Evolutionary conservation across 2,329 filamentous ascomycete genomes (phyloP).

Genomic region (Ambrosiella beaveri): DNA sequence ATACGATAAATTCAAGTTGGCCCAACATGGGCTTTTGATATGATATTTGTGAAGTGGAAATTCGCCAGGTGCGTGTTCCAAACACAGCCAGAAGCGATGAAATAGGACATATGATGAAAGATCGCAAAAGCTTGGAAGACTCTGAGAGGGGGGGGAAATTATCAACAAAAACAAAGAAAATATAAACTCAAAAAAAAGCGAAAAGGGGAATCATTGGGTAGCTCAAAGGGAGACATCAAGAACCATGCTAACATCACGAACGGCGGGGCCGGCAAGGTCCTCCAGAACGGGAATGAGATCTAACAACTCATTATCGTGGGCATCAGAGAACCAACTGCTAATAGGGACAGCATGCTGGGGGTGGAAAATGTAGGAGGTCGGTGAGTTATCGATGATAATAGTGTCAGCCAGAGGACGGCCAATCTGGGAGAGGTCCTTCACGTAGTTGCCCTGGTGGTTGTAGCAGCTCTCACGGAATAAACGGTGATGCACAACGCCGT

Average conservation of each 20-base stretch:
- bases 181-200: constrained; percentile 17
- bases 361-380: constrained; percentile 98
- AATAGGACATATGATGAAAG: constrained; percentile 1
- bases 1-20: constrained; percentile 1
- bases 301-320: constrained; percentile 94
- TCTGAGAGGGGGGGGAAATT: constrained; percentile 17
- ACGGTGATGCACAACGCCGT: constrained; percentile 87
- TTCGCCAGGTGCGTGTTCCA: background rate
- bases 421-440: constrained; percentile 96
- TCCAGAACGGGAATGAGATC: constrained; percentile 96
- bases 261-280: constrained; percentile 75
- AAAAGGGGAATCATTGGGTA: constrained; percentile 16
- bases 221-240: constrained; percentile 69
- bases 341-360: constrained; percentile 97
- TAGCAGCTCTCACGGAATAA: constrained; percentile 97
- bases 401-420: constrained; percentile 91
- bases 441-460: constrained; percentile 98
- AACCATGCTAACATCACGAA: constrained; percentile 91
- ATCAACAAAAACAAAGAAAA: constrained; percentile 11
- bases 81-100: background rate
- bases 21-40: constrained; percentile 1
- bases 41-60: background rate
- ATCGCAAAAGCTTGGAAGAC: background rate
- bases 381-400: constrained; percentile 99
- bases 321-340: constrained; percentile 99